Evolutionary conservation across 2,329 filamentous ascomycete genomes (phyloP), one percentile per base, ranked within the genome.

Genomic region (Paraphaeosphaeria minitans): DNA sequence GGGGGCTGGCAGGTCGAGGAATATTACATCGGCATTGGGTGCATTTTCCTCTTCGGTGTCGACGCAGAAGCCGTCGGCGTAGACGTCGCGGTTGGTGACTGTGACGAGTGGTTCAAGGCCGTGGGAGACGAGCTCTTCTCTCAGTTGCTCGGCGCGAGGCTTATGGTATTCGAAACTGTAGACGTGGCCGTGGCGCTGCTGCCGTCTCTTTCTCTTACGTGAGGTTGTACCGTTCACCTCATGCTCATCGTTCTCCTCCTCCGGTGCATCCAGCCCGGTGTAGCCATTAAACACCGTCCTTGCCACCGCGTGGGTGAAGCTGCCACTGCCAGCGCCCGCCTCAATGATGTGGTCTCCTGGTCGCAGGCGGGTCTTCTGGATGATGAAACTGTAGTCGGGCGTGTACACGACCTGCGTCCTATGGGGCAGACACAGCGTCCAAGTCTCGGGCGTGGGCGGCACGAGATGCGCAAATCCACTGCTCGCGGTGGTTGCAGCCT

Each of bases 331-430:
- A 1, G 90, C 88, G 33, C 91, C 91, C 3, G 91, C 91, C 75
- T 95, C 91, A 56, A 95, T 93, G 37, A 95, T 80, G 21, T 83
- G 84, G 47, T 86, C 84, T 5, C 92, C 91, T 0, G 91, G 91
- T 21, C 89, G 81, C 5, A 89, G 90, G 33, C 89, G 85, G 68
- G 95, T 84, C 35, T 90, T 84, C 68, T 93, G 90, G 12, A 95
- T 80, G 50, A 95, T 87, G 72, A 93, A 95, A 79, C 91, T 93
- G 78, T 93, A 93, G 74, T 95, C 91, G 16, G 91, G 90, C 0
- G 90, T 93, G 74, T 95, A 95, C 54, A 95, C 91, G 39, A 95
- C 91, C 72, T 95, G 91, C 0, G 91, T 95, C 60, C 91, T 83
- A 73, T 95, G 91, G 1, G 91, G 91, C 49, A 95, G 78, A 58